Evolutionary conservation across 768 basidiomycete genomes (phyloP).

Genomic region (Lactifluus volemus): DNA sequence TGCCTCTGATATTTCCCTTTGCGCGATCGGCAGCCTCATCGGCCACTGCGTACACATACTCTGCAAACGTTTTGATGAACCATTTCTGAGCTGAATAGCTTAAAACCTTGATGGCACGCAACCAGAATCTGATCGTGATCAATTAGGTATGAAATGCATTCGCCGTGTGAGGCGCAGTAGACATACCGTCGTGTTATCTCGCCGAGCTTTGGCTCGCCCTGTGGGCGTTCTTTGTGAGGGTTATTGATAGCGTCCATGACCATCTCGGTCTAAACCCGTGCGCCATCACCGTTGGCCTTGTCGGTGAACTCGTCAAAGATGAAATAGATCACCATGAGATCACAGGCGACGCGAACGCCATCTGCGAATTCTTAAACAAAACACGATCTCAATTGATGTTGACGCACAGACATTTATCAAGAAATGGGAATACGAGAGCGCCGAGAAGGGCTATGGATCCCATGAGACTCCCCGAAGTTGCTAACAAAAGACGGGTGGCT

Average conservation of each 20-base stretch:
- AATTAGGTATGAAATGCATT: background rate
- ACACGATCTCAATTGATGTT: too few species aligned
- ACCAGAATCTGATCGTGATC: background rate
- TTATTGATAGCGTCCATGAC: constrained; percentile 30
- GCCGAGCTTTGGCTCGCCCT: background rate
- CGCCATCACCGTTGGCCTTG: constrained; percentile 25
- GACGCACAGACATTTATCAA: too few species aligned
- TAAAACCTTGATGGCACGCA: too few species aligned
- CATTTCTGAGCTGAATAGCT: too few species aligned
- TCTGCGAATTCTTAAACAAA: too few species aligned
- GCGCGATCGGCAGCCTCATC: background rate
- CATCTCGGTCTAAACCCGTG: constrained; percentile 27
- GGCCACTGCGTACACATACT: background rate
- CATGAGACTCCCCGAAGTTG: too few species aligned
- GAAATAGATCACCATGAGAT: too few species aligned
- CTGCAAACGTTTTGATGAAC: too few species aligned
- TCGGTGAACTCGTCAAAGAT: constrained; percentile 40
- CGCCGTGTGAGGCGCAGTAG: background rate
- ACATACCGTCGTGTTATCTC: background rate
- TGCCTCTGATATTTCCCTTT: background rate
- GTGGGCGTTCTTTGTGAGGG: background rate
- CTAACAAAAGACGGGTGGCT: too few species aligned
- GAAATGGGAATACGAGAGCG: too few species aligned
- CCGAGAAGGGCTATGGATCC: too few species aligned
- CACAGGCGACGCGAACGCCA: too few species aligned